Percentiles rank a stretch among this genome's conserved stretches.
These are phyloP conservation scores for Vitis hybrid DNA, from an alignment of 177 flowering plant genomes.

Conservation along the genomic window DNA sequence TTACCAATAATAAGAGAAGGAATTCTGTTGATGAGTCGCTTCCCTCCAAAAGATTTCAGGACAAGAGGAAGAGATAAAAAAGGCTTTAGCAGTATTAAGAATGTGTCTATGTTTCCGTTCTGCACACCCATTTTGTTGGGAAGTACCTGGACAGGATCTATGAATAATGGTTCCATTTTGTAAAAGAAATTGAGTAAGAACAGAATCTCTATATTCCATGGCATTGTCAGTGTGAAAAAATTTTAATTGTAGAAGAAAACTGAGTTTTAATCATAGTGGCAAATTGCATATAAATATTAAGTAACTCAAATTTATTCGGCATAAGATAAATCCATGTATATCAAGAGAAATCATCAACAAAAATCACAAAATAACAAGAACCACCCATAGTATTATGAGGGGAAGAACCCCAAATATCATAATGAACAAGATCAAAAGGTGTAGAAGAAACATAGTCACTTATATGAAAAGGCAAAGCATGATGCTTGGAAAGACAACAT, in stretches of 20 bases:
- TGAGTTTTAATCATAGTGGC: conserved; percentile 9
- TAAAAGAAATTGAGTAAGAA: background rate
- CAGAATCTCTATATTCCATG: conserved; percentile 11
- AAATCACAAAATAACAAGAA: conserved; percentile 1
- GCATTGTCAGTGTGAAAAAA: conserved; percentile 11
- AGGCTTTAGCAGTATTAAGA: background rate
- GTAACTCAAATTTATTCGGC: background rate
- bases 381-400: background rate
- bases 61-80: conserved; percentile 10
- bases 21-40: conserved; percentile 15
- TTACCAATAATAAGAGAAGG: conserved; percentile 2
- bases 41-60: conserved; percentile 13
- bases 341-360: conserved; percentile 4
- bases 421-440: background rate
- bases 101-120: conserved; percentile 17
- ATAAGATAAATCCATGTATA: conserved; percentile 8
- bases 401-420: conserved; percentile 5
- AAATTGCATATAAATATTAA: background rate
- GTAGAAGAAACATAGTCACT: too few relatives aligned
- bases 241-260: conserved; percentile 11
- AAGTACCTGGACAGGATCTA: conserved; percentile 10
- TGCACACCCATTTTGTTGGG: conserved; percentile 13
- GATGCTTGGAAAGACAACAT: background rate
- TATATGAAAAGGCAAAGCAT: background rate
- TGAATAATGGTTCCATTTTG: conserved; percentile 11